Evolutionary conservation across 768 basidiomycete species (phyloP).

Genomic region (Trametes cinnabarina): DNA sequence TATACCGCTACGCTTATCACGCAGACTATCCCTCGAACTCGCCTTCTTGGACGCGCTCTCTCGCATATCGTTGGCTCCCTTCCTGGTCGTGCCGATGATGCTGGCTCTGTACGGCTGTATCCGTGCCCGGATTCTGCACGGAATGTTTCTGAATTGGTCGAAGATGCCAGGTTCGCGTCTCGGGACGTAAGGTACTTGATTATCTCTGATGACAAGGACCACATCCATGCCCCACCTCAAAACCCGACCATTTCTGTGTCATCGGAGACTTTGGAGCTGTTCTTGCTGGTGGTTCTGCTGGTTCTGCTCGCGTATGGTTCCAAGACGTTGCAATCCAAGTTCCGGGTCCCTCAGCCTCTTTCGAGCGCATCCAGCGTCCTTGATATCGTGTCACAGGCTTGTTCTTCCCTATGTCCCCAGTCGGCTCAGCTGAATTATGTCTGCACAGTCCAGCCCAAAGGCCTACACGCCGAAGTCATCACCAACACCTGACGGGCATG

Average conservation of each 20-base stretch:
- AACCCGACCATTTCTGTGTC: neutral
- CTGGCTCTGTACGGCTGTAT: neutral
- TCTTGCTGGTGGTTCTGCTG: neutral
- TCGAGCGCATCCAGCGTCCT: neutral
- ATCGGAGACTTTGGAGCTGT: neutral
- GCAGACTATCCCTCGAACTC: neutral
- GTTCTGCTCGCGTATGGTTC: neutral
- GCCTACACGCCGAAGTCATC: neutral
- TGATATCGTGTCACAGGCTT: neutral
- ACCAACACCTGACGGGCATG: neutral
- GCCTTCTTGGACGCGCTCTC: neutral
- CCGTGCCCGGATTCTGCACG: neutral
- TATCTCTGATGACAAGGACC: neutral
- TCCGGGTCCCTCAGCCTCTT: conserved; percentile 2
- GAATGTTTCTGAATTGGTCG: neutral
- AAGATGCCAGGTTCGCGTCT: too few relatives aligned
- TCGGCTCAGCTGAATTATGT: too few relatives aligned
- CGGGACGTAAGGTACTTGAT: too few relatives aligned
- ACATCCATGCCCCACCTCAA: neutral
- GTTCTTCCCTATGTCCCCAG: too few relatives aligned
- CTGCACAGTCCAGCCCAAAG: neutral
- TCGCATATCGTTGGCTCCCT: neutral
- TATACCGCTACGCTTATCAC: conserved; percentile 5
- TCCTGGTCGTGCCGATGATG: neutral
- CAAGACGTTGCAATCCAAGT: neutral